Evolutionary conservation across 495 filamentous ascomycete species (phyloP), one percentile per base, ranked within the genome.

Genomic region (Penicillium waksmanii): DNA sequence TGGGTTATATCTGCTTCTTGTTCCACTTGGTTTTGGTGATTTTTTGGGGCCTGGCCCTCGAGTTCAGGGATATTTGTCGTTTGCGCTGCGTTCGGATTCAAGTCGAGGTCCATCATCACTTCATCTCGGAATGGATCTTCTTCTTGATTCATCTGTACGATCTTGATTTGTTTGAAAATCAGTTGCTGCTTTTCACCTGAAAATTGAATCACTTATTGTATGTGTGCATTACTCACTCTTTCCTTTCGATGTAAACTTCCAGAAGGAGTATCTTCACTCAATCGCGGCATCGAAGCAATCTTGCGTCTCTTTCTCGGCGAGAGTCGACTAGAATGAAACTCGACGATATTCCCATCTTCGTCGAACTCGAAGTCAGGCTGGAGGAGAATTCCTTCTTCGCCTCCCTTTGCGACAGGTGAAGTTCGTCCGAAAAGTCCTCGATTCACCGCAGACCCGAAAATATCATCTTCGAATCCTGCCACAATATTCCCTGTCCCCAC

Each of bases 281-380:
- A 21, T 13, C 25, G 6, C 2, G 8, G 40, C 17, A 31, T 9
- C 11, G 38, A 8, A 25, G 12, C 57, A 13, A 44, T 27, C 43
- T 52, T 58, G 10, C 51, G 58, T 38, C 61, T 57, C 51, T 60
- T 66, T 1, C 43, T 23, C 2, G 65, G 66, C 5, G 68, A 66
- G 6, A 58, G 6, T 13, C 13, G 36, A 25, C 40, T 53, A n/a
- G n/a, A 44, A 36, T 62, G 69, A 43, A 80, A 71, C 53, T 76
- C 76, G 23, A 74, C 60, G 25, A 90, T 72, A 65, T 87, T 85
- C 0, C 87, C 88, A 44, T 89, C 78, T 40, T 81, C 82, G 60
- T 88, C 85, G 57, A 91, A 85, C 23, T 77, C 80, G 62, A 90
- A 88, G 53, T 85, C 87, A 33, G 82, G 79, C 23, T 89, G 83